These are phyloP conservation scores for Boletus rubropictus DNA, from an alignment of 768 basidiomycete species.

Conservation along the genomic window DNA sequence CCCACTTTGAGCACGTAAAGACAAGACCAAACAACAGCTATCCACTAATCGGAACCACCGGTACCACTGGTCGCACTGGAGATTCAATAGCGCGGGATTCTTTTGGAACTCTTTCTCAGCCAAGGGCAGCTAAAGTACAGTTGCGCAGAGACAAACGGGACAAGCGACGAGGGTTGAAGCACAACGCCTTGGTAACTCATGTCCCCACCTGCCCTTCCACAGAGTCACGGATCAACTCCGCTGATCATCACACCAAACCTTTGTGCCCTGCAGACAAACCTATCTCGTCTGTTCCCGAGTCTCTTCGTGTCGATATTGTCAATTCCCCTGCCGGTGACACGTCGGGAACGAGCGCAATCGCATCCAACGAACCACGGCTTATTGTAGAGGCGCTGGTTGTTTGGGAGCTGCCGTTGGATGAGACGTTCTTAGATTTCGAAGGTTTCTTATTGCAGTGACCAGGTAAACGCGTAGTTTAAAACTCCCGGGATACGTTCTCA, in stretches of 20 bases:
- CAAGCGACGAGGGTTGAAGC: conserved; percentile 45
- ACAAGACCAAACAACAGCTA: conserved; percentile 28
- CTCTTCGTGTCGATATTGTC: conserved; percentile 30
- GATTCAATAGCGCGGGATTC: not conserved
- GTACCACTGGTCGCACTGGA: not conserved
- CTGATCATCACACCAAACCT: too few relatives aligned
- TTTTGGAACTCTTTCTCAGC: not conserved
- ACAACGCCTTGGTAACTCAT: conserved; percentile 15
- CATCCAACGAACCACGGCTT: conserved; percentile 41
- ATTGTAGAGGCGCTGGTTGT: conserved; percentile 81
- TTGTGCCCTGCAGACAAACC: conserved; percentile 2
- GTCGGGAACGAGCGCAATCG: not conserved
- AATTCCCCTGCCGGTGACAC: conserved; percentile 10
- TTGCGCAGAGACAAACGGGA: conserved; percentile 45
- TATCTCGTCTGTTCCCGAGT: conserved; percentile 25
- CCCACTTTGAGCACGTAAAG: conserved; percentile 6
- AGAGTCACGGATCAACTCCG: not conserved
- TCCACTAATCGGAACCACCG: conserved; percentile 4
- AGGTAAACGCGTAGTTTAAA: too few relatives aligned
- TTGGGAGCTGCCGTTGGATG: conserved; percentile 67
- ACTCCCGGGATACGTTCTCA: not conserved
- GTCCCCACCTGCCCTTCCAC: conserved; percentile 5
- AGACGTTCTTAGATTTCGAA: conserved; percentile 72
- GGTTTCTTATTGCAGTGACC: conserved; percentile 40
- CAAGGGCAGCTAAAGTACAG: conserved; percentile 28